phyloP scores from a whole-genome alignment of 257 asterid genomes.

The Ajuga chamaepitys region DNA sequence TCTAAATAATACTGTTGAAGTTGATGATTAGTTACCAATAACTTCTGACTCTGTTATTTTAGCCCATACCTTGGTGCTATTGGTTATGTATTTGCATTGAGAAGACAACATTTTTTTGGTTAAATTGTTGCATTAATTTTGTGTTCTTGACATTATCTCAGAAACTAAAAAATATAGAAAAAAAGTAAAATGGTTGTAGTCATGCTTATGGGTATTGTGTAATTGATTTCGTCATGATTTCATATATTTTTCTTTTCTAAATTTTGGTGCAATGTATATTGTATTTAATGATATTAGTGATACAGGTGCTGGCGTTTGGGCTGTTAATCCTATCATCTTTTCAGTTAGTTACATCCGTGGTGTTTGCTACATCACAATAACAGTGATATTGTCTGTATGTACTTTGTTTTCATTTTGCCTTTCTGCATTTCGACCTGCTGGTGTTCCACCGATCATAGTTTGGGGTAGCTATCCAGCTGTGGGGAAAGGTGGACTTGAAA shows the following conservation, averaged over 20 bases:
- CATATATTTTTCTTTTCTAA: background rate
- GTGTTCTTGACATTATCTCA: background rate
- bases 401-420: slow-evolving; percentile 58
- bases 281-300: slow-evolving; percentile 13
- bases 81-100: background rate
- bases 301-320: slow-evolving; percentile 94
- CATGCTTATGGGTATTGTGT: slow-evolving; percentile 4
- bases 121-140: background rate
- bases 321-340: slow-evolving; percentile 57
- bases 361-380: slow-evolving; percentile 32
- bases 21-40: background rate
- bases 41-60: slow-evolving; percentile 1
- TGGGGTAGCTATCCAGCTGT: slow-evolving; percentile 99
- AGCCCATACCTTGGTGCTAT: background rate
- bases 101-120: background rate
- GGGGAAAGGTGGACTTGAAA: slow-evolving; percentile 83
- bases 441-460: slow-evolving; percentile 63
- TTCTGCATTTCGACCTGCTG: slow-evolving; percentile 73
- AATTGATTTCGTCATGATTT: background rate
- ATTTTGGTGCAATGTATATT: background rate
- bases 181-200: background rate
- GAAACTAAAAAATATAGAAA: background rate
- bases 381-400: slow-evolving; percentile 42
- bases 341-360: slow-evolving; percentile 50
- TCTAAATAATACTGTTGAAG: background rate